Percentiles rank a stretch among this genome's conserved stretches.
Conservation (phyloP, 2,329 filamentous ascomycete species). For the Fusarium pseudonygamai region DNA sequence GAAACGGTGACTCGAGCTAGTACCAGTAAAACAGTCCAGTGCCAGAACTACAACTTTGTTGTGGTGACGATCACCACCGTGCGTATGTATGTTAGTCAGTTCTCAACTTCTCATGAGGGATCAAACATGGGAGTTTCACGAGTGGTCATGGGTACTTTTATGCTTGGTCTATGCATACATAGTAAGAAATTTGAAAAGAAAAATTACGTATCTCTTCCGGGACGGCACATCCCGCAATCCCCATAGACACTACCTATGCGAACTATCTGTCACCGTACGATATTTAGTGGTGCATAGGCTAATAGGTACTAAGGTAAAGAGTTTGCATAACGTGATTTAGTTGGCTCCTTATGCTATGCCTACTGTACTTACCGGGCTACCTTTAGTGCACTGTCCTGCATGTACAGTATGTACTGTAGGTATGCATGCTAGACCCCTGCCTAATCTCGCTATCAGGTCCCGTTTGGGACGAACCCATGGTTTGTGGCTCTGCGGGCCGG, state of each 20-base stretch:
- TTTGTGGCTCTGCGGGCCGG: slow-evolving; percentile 30
- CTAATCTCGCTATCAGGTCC: slow-evolving; percentile 34
- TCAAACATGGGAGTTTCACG: not conserved
- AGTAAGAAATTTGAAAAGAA: not conserved
- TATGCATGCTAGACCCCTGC: slow-evolving; percentile 19
- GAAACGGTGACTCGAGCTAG: slow-evolving; percentile 1
- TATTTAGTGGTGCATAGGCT: not conserved
- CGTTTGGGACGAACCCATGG: slow-evolving; percentile 10
- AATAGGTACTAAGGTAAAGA: too few relatives aligned
- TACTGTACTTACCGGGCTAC: too few relatives aligned
- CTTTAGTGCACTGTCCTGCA: not conserved
- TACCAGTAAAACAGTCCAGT: slow-evolving; percentile 1
- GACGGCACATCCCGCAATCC: slow-evolving; percentile 1
- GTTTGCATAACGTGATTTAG: slow-evolving; percentile 8
- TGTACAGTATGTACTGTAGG: too few relatives aligned
- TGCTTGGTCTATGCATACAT: not conserved
- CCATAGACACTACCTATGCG: not conserved
- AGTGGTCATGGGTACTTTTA: not conserved
- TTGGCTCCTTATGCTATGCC: not conserved
- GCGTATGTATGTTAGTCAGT: not conserved
- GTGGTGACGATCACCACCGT: not conserved
- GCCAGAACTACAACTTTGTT: not conserved
- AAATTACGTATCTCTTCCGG: not conserved
- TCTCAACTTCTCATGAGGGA: not conserved
- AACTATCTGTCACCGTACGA: not conserved